These are phyloP conservation scores for Trichoderma arundinaceum DNA, from an alignment of 2,329 filamentous ascomycete species.

Conservation along the genomic window DNA sequence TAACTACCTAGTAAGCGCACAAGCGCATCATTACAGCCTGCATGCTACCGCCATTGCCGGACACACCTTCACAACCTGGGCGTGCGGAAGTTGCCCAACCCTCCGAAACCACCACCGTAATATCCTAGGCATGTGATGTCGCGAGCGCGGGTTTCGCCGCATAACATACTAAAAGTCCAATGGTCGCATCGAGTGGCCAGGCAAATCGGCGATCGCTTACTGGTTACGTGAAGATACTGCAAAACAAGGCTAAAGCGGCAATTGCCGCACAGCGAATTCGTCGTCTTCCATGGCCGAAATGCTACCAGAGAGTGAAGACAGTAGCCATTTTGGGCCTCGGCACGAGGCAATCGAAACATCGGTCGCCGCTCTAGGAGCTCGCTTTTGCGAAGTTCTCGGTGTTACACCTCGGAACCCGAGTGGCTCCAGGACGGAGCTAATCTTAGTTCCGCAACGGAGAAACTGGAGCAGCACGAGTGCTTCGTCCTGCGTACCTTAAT, in stretches of 20 bases:
- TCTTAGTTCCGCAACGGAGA: too few species aligned
- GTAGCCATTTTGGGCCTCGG: conserved; percentile 25
- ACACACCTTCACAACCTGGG: background rate
- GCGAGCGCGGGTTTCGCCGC: background rate
- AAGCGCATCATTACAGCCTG: conserved; percentile 13
- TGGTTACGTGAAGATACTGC: background rate
- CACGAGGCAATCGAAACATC: conserved; percentile 17
- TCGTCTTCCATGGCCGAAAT: background rate
- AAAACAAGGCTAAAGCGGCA: background rate
- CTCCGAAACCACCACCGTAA: background rate
- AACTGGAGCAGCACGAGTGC: too few species aligned
- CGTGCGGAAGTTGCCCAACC: background rate
- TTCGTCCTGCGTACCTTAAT: too few species aligned
- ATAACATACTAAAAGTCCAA: background rate
- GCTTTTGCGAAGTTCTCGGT: conserved; percentile 32
- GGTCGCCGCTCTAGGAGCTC: conserved; percentile 28
- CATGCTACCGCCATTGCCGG: conserved; percentile 1
- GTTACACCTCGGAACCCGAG: conserved; percentile 25
- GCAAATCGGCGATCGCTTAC: background rate
- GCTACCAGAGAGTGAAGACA: background rate
- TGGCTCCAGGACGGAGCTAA: conserved; percentile 16
- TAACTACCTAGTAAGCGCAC: conserved; percentile 3
- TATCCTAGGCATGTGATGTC: background rate
- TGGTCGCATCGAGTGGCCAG: background rate
- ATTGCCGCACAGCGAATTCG: background rate